Evolutionary conservation across 2,329 filamentous ascomycete species (phyloP), one percentile per base, ranked within the genome.

Genomic region (Colletotrichum horii): DNA sequence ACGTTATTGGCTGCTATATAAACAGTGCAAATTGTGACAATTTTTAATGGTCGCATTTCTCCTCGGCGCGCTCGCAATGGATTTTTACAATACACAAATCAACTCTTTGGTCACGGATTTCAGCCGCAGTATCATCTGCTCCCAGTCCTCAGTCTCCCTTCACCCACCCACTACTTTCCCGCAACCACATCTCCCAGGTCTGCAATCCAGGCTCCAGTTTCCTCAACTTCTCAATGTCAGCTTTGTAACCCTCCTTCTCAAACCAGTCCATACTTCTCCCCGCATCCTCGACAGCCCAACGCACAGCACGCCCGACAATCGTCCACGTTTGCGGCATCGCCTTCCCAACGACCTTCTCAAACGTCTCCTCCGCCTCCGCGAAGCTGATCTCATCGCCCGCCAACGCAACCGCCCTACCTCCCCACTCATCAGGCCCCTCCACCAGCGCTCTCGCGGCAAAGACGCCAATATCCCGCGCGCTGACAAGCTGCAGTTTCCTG

Each of bases 401-500:
- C n/a, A 78, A 65, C 15, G 52, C 71, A 6, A 77, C 24, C 24
- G 77, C 72, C 30, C 56, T 71, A 2, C 68, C 69, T 3, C 58
- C 66, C 77, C 77, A 78, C 9, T 26, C 43, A 7, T 58, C 71
- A 8, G 76, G 75, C 8, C 76, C 74, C 19, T 38, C 61, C 14
- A 55, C 1, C 67, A 78, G 55, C 24, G 72, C 77, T 66, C 67
- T 32, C 4, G 65, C 75, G 0, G 77, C 77, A 9, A 78, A 77
- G 0, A 74, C 48, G 2, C 80, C 80, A 14, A 81, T 81, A 7
- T 81, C 80, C 5, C 74, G 77, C 0, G 79, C 81, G 11, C 80
- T 81, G 7, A 81, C 38, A 5, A 81, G 58, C 55, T 81, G 80
- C 78, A 81, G 80, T 67, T 74, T 78, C 8, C 78, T 77, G 4